Evolutionary conservation across 78 protist species (phyloP), one percentile per base, ranked within the genome.

Genomic region (Dictyostelium brefeldianum): DNA sequence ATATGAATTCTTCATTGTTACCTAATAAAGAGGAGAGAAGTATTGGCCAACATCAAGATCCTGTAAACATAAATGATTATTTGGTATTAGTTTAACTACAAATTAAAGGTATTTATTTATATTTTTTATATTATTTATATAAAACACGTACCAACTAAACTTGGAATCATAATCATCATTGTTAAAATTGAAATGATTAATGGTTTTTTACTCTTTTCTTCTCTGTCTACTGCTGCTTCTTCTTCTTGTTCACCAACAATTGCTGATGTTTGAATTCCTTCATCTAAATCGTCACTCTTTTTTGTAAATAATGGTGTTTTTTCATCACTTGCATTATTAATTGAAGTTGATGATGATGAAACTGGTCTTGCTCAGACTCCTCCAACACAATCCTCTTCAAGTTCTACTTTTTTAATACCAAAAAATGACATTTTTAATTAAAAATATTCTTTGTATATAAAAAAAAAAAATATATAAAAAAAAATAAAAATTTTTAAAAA

Each of bases 121-220:
- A n/a, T n/a, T n/a, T n/a, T n/a, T n/a, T n/a, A n/a, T n/a, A n/a
- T n/a, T n/a, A n/a, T n/a, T n/a, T n/a, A n/a, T n/a, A n/a, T n/a
- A n/a, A n/a, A n/a, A n/a, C n/a, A n/a, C n/a, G n/a, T n/a, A n/a
- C 92, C 92, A 46, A 87, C 92, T 36, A 87, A 48, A 77, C 83
- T 83, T 62, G 92, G 92, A 47, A 87, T 87, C 4, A 78, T 74
- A 65, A 87, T 74, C 17, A 87, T 11, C 29, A 87, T 17, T 3
- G 92, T 36, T 11, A 77, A 69, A 77, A 87, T 87, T 14, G 92
- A 79, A 31, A 87, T 54, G 17, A 70, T 48, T 22, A 87, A 57
- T 46, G 92, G 92, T 50, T 87, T 87, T 69, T 87, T 87, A n/a
- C 43, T 27, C 47, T 77, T 41, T 54, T 78, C 43, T 74, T 74